Percentiles rank a stretch among this genome's conserved stretches.
Evolutionary conservation across 805 yeast species (phyloP).

Genomic region (Phaffomyces opuntiae): DNA sequence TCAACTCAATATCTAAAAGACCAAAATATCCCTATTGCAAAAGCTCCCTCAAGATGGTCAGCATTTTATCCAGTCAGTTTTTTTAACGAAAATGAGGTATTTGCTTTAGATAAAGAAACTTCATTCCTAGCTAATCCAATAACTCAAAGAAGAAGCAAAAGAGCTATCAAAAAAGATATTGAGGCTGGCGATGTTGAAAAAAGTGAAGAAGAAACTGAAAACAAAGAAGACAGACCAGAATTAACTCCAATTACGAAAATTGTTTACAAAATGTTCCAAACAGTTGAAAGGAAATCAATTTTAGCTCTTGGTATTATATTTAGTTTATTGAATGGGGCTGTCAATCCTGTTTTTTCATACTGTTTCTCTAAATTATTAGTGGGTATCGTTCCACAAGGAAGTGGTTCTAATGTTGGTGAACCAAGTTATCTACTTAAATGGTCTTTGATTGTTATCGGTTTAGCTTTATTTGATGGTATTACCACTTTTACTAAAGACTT

Average conservation of each 20-base stretch:
- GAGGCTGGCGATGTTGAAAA: not conserved
- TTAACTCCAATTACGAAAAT: constrained; percentile 24
- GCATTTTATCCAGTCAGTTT: constrained; percentile 15
- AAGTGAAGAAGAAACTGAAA: constrained; percentile 1
- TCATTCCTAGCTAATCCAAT: not conserved
- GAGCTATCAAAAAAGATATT: not conserved
- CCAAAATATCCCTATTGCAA: no score
- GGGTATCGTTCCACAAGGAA: constrained; percentile 47
- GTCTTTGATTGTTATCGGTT: constrained; percentile 57
- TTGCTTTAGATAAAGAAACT: constrained; percentile 5
- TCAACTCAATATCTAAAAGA: not conserved
- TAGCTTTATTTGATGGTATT: constrained; percentile 60
- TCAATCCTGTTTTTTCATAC: constrained; percentile 74
- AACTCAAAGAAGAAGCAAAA: constrained; percentile 4
- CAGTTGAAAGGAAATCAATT: constrained; percentile 20
- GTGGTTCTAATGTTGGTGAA: constrained; percentile 25
- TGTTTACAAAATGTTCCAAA: constrained; percentile 24
- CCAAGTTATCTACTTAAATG: constrained; percentile 42
- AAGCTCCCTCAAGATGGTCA: constrained; percentile 7
- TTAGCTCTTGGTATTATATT: constrained; percentile 44
- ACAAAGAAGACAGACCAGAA: constrained; percentile 14
- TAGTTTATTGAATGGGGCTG: constrained; percentile 51
- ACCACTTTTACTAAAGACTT: constrained; percentile 44
- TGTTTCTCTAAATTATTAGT: constrained; percentile 63
- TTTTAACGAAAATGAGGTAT: constrained; percentile 5